phyloP scores from a whole-genome alignment of 2,329 filamentous ascomycete genomes.

The Pseudovirgaria hyperparasitica region DNA sequence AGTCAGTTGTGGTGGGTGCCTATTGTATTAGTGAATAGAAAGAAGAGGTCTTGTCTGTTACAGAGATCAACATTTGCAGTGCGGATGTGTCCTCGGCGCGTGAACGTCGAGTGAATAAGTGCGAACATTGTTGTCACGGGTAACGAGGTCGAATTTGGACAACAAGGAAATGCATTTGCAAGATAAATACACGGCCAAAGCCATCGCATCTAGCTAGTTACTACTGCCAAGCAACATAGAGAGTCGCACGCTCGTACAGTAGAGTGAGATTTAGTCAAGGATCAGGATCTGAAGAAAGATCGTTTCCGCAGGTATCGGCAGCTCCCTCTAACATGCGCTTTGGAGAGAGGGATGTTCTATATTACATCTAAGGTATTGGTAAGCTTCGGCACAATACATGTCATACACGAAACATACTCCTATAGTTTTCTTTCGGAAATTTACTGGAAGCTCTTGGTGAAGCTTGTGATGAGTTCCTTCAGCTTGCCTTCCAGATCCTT shows the following conservation, averaged over 20 bases:
- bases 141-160: neutral
- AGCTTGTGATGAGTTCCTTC: constrained; percentile 61
- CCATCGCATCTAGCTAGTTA: constrained; percentile 7
- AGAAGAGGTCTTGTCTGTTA: neutral
- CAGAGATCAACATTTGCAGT: too few species aligned
- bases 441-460: constrained; percentile 84
- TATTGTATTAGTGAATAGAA: neutral
- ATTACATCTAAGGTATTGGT: constrained; percentile 29
- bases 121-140: neutral
- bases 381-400: constrained; percentile 22
- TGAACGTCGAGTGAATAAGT: too few species aligned
- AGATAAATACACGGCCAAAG: constrained; percentile 3
- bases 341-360: constrained; percentile 28
- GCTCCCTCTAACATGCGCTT: constrained; percentile 19
- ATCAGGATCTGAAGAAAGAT: constrained; percentile 2
- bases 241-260: neutral
- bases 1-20: constrained; percentile 1
- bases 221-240: constrained; percentile 9
- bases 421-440: constrained; percentile 14
- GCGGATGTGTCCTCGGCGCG: too few species aligned
- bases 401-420: constrained; percentile 24
- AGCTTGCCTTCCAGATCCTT: constrained; percentile 82
- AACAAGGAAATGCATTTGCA: constrained; percentile 3
- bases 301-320: neutral
- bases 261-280: constrained; percentile 9